Evolutionary conservation across 305 asterid genomes (phyloP).

Genomic region (Salvia sclarea): DNA sequence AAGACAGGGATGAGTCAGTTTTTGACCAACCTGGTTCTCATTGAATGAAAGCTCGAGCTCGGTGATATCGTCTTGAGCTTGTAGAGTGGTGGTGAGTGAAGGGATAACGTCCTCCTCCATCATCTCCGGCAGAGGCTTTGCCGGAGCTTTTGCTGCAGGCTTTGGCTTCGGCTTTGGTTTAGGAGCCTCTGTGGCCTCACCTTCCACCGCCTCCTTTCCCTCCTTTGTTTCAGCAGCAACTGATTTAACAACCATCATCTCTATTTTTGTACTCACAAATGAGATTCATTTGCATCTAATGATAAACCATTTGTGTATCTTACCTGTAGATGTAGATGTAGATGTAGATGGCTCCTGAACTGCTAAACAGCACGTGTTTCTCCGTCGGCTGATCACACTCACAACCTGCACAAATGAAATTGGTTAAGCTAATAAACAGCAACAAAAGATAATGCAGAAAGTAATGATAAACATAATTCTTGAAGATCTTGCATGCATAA

Average conservation of each 20-base stretch:
- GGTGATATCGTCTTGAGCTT: constrained; percentile 59
- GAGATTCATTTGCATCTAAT: background rate
- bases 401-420: constrained; percentile 27
- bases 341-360: constrained; percentile 57
- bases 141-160: constrained; percentile 66
- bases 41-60: constrained; percentile 54
- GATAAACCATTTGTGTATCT: background rate
- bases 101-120: constrained; percentile 89
- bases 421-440: background rate
- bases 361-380: constrained; percentile 44
- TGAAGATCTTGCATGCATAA: background rate
- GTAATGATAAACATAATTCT: too few relatives aligned
- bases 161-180: constrained; percentile 45
- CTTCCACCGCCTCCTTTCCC: constrained; percentile 44
- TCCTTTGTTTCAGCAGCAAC: constrained; percentile 78
- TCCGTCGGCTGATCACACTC: constrained; percentile 26
- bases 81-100: constrained; percentile 49
- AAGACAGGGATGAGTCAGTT: background rate
- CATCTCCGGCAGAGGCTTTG: constrained; percentile 64
- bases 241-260: constrained; percentile 39
- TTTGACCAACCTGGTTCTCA: constrained; percentile 51
- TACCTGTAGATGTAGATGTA: constrained; percentile 49
- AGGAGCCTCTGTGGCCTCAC: background rate
- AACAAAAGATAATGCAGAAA: background rate
- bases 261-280: background rate